These are phyloP conservation scores for Avena eriantha DNA, from an alignment of 176 grass and related monocot genomes.

Conservation along the genomic window DNA sequence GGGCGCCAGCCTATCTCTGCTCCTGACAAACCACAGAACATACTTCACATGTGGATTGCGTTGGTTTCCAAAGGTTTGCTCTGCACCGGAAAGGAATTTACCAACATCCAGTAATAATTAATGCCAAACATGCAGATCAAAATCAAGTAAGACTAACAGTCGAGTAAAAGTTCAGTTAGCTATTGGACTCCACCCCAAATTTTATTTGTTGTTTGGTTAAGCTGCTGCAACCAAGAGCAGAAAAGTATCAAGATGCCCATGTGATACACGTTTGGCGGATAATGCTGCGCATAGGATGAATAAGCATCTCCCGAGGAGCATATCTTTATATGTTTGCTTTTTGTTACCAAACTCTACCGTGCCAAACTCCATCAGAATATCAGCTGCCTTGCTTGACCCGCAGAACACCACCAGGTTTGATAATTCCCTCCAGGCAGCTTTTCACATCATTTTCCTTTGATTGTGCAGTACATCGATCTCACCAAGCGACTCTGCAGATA, in stretches of 20 bases:
- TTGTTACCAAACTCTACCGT: constrained; percentile 10
- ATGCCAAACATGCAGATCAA: too few relatives aligned
- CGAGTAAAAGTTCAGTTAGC: too few relatives aligned
- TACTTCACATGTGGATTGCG: too few relatives aligned
- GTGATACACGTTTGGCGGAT: constrained; percentile 34
- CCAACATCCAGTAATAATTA: too few relatives aligned
- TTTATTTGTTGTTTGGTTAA: too few relatives aligned
- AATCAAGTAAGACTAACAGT: too few relatives aligned
- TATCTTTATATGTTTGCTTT: constrained; percentile 12
- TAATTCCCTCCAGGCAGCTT: not conserved
- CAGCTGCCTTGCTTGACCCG: constrained; percentile 1
- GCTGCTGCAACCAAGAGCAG: too few relatives aligned
- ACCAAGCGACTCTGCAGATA: not conserved
- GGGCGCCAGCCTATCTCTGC: too few relatives aligned
- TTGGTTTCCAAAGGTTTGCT: too few relatives aligned
- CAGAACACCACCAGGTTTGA: not conserved
- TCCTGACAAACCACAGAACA: too few relatives aligned
- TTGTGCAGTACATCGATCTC: not conserved
- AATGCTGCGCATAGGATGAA: not conserved
- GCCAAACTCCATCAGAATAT: constrained; percentile 36
- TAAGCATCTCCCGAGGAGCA: constrained; percentile 42
- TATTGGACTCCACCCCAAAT: too few relatives aligned
- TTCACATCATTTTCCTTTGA: not conserved
- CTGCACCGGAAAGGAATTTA: too few relatives aligned
- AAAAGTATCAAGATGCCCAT: constrained; percentile 31